Base-by-base conservation (phyloP, 2,329 filamentous ascomycete genomes). In the Acarospora socialis region DNA sequence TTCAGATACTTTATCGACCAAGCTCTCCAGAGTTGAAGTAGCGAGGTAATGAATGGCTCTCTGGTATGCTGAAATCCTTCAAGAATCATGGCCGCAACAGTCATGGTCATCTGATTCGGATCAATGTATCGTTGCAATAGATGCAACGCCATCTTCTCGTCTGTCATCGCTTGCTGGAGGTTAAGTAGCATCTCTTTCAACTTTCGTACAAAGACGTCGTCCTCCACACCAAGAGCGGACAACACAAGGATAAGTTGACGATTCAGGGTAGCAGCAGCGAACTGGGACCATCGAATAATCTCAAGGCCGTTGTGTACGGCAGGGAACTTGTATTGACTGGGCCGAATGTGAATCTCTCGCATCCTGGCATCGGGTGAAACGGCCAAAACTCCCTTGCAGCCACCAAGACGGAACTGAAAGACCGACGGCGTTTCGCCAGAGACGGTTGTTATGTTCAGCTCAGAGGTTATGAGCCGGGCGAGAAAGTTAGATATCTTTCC, bases 1-100 rank as follows among this genome's bases (percentile, higher is more conserved):
- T 93, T 94, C 12, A 98, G 66, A 8, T 79, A 69, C 48, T 92
- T 93, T 43, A 93, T 70, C 1, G 78, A 82, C 81, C 82, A 95
- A 2, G 82, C 72, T 40, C 79, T 69, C 87, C 90, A 98, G 0
- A 95, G 63, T 21, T 74, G 70, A 7, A 98, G 59, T 6, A 93
- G 54, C 1, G 83, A 84, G 38, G 73, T 67, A 14, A 84, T 65
- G 51, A 95, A 95, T 0, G 87, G 87, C 36, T 98, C 90, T 9
- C 62, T 55, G 0, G 58, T 53, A 2, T 63, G 54, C 65, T 86
- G 80, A 56, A 98, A 95, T 0, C 82, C 83, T 39, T 81, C 74
- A 2, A 67, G 56, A 18, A 95, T 68, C 66, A 95, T 78, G 19
- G 72, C 65, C 1, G 81, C 80, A 35, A 95, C 66, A 1, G 61